Base-by-base conservation (phyloP, 1,284 basidiomycete species). In the Sporisorium iseilematis-ciliati region DNA sequence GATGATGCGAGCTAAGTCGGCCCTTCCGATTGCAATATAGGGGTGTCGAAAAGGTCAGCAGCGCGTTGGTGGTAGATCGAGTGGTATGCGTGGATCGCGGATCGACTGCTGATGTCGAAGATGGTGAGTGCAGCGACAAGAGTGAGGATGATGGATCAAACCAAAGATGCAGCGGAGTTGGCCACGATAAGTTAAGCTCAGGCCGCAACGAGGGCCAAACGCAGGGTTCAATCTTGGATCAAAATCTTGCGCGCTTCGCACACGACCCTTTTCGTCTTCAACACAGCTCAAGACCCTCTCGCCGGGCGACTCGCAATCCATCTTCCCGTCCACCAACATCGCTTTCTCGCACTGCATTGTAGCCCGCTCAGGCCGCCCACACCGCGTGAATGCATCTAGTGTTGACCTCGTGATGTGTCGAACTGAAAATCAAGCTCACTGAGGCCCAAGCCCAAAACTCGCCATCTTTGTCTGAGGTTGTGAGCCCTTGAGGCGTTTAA, bases 201-300 rank as follows among this genome's bases (percentile, higher is more conserved):
- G 23, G n/a, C n/a, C 55, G 49, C 16, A 25, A 12, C 18, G 29
- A 57, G 35, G 57, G 67, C 48, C 61, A 49, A 64, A 64, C 57
- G 67, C 67, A 70, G 67, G 67, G 61, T 70, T 64, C 67, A 64
- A 45, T 7, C n/a, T 54, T 29, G 4, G 7, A 41, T 29, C 31
- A 3, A 54, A 57, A 38, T 57, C 53, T 46, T 43, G 53, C 61
- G 67, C 65, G 51, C 61, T 40, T 42, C 41, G 25, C 59, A 63
- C 65, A 57, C 65, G 56, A 68, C 55, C 56, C 31, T 38, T 10
- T 42, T n/a, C 26, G 23, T 45, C 12, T 41, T 41, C 48, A 11
- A 14, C 5, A 29, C 29, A 18, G 7, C 29, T 14, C 11, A 49
- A 48, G 26, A 26, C 46, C 25, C 16, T 29, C 26, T 45, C 42